Conservation (phyloP, 345 rosid species). For the Reutealis trisperma region DNA sequence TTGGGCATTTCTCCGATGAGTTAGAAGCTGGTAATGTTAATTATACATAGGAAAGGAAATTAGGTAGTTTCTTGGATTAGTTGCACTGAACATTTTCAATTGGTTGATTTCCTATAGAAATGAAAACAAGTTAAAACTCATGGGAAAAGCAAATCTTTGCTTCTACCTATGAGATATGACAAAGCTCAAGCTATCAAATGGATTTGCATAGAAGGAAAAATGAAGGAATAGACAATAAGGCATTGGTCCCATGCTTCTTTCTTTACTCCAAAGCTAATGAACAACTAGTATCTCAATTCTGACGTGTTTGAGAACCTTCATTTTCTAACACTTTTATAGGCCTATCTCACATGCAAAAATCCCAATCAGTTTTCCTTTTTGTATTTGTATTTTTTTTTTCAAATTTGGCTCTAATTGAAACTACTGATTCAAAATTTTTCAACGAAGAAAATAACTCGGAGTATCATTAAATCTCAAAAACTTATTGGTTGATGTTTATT, state of each 20-base stretch:
- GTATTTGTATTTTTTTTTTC: too few relatives aligned
- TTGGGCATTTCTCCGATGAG: too few relatives aligned
- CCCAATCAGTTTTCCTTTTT: too few relatives aligned
- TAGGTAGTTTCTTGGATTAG: neutral
- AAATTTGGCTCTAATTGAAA: too few relatives aligned
- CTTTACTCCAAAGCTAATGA: conserved; percentile 18
- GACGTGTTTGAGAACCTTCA: conserved; percentile 1
- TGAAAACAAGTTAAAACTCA: neutral
- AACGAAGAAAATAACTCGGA: too few relatives aligned
- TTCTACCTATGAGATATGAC: neutral
- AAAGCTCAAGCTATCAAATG: neutral
- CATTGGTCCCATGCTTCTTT: neutral
- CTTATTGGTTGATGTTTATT: too few relatives aligned
- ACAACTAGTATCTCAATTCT: neutral
- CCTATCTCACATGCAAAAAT: neutral
- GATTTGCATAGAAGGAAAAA: neutral
- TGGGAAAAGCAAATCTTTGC: neutral
- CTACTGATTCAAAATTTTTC: too few relatives aligned
- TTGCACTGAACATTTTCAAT: neutral
- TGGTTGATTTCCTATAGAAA: neutral
- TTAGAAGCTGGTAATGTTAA: too few relatives aligned
- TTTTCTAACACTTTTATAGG: neutral
- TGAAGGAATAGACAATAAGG: neutral
- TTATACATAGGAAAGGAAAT: neutral
- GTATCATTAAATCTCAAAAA: too few relatives aligned